Percentiles rank a stretch among this genome's conserved stretches.
These are phyloP conservation scores for Leersia perrieri DNA, from an alignment of 176 grass and related monocot genomes.

Conservation along the genomic window DNA sequence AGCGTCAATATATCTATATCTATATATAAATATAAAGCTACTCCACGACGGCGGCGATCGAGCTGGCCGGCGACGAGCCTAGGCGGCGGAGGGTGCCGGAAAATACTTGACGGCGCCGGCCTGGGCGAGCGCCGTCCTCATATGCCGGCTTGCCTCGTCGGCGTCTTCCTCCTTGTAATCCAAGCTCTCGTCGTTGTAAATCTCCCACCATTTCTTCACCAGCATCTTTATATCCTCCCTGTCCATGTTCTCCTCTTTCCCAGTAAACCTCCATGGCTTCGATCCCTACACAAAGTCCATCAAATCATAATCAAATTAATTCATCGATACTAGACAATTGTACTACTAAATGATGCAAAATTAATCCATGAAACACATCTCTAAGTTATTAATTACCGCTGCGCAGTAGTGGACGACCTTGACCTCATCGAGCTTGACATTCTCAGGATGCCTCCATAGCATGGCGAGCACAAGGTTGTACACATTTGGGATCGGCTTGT, in stretches of 20 bases:
- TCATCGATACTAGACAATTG: too few species aligned
- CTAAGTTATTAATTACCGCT: too few species aligned
- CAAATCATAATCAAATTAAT: not conserved
- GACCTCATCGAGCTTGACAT: constrained; percentile 51
- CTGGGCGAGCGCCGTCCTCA: constrained; percentile 30
- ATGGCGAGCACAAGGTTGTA: constrained; percentile 89
- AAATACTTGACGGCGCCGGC: constrained; percentile 27
- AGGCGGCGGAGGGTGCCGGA: constrained; percentile 63
- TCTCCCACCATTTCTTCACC: constrained; percentile 58
- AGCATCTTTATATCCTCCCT: constrained; percentile 63
- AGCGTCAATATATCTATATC: not conserved
- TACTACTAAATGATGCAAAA: too few species aligned
- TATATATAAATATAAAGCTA: not conserved
- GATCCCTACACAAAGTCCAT: constrained; percentile 62
- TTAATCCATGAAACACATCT: too few species aligned
- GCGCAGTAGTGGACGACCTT: constrained; percentile 96
- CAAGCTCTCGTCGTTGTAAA: constrained; percentile 58
- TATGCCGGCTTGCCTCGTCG: not conserved
- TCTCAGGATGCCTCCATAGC: constrained; percentile 85
- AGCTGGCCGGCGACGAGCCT: not conserved
- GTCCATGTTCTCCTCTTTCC: constrained; percentile 78
- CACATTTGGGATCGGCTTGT: constrained; percentile 50
- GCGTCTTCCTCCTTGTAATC: constrained; percentile 37
- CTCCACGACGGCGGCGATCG: not conserved
- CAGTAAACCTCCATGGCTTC: constrained; percentile 81